Conservation (phyloP, 2,329 filamentous ascomycete genomes). For the Tolypocladium ophioglossoides region DNA sequence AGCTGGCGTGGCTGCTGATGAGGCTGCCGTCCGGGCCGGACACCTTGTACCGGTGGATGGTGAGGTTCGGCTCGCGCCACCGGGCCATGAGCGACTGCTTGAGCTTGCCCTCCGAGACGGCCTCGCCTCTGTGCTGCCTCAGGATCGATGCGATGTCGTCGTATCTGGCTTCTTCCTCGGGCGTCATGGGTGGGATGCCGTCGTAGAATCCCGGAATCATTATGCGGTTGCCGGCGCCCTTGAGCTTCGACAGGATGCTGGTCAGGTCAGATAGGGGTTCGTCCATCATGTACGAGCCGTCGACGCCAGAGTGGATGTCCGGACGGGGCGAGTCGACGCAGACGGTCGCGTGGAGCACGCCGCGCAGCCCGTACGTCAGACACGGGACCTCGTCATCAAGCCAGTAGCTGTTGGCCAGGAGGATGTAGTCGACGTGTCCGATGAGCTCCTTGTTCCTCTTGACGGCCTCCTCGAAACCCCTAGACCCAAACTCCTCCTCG, state of each 20-base stretch:
- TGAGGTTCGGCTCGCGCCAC: slow-evolving; percentile 92
- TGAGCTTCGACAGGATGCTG: slow-evolving; percentile 68
- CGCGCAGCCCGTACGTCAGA: slow-evolving; percentile 85
- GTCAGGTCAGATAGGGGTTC: slow-evolving; percentile 90
- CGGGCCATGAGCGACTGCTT: slow-evolving; percentile 81
- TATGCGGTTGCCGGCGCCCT: slow-evolving; percentile 69
- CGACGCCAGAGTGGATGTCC: slow-evolving; percentile 93
- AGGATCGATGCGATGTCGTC: slow-evolving; percentile 73
- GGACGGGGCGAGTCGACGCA: slow-evolving; percentile 78
- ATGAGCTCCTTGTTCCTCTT: slow-evolving; percentile 72
- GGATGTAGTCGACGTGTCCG: slow-evolving; percentile 84
- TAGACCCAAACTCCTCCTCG: slow-evolving; percentile 89
- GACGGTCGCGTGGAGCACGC: slow-evolving; percentile 87
- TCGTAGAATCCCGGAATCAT: slow-evolving; percentile 86
- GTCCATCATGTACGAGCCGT: slow-evolving; percentile 80
- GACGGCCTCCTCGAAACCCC: slow-evolving; percentile 80
- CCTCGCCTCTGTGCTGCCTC: slow-evolving; percentile 56
- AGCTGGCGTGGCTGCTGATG: slow-evolving; percentile 81
- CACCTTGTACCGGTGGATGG: slow-evolving; percentile 85
- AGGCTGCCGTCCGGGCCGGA: slow-evolving; percentile 87
- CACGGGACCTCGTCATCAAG: slow-evolving; percentile 92
- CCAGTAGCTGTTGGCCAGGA: slow-evolving; percentile 98
- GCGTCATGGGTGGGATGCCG: slow-evolving; percentile 62
- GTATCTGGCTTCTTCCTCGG: slow-evolving; percentile 70
- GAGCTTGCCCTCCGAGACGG: slow-evolving; percentile 52